These are phyloP conservation scores for Schizophyllum commune DNA, from an alignment of 1,284 basidiomycete genomes.

Conservation along the genomic window DNA sequence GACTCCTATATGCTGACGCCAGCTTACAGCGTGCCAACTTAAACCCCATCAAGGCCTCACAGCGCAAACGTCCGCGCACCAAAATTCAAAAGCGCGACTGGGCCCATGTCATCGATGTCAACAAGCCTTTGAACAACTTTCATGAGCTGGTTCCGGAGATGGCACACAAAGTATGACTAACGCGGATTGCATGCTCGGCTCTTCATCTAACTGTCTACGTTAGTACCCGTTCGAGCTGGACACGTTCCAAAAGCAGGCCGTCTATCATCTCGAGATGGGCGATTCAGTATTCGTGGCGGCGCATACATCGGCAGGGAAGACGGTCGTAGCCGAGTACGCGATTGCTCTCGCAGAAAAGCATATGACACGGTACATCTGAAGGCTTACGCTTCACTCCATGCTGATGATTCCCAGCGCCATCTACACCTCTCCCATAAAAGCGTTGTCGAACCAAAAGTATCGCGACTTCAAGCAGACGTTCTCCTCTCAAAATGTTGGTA, in stretches of 20 bases:
- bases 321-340: slow-evolving; percentile 98
- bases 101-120: slow-evolving; percentile 96
- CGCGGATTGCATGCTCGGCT: background rate
- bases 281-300: slow-evolving; percentile 99
- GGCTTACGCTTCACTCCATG: slow-evolving; percentile 8
- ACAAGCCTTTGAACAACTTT: slow-evolving; percentile 85
- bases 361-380: slow-evolving; percentile 78
- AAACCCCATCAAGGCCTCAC: slow-evolving; percentile 37
- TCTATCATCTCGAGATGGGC: slow-evolving; percentile 96
- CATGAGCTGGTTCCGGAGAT: slow-evolving; percentile 83
- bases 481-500: slow-evolving; percentile 87
- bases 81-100: slow-evolving; percentile 82
- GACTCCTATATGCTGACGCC: slow-evolving; percentile 2
- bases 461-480: slow-evolving; percentile 98
- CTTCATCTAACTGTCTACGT: background rate
- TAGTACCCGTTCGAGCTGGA: slow-evolving; percentile 41
- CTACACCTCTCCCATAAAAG: slow-evolving; percentile 99
- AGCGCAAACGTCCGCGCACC: slow-evolving; percentile 30
- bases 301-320: slow-evolving; percentile 99
- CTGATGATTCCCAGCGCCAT: slow-evolving; percentile 62
- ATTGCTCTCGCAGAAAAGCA: slow-evolving; percentile 95
- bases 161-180: slow-evolving; percentile 66
- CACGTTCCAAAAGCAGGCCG: slow-evolving; percentile 88
- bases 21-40: slow-evolving; percentile 44
- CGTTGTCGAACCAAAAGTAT: slow-evolving; percentile 98